Evolutionary conservation across 768 basidiomycete species (phyloP), one percentile per base, ranked within the genome.

Genomic region (Hypholoma fasciculare): DNA sequence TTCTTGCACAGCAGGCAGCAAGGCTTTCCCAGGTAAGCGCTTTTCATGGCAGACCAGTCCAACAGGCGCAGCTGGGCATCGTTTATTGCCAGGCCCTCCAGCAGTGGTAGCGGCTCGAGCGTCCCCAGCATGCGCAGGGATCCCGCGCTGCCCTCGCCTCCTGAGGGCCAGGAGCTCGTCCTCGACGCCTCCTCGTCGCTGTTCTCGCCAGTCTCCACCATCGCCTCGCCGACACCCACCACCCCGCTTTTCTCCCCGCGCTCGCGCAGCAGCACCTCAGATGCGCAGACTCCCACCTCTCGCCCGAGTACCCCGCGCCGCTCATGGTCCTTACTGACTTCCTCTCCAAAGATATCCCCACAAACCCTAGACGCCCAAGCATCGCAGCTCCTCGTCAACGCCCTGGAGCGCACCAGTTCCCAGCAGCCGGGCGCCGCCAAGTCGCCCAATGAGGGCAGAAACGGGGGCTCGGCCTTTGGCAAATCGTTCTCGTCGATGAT

Each of bases 401-500:
- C 80, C 38, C 76, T 87, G 49, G 82, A 84, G 51, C 83, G 76
- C 59, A 72, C 76, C 53, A 69, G 52, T 63, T 71, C 75, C 58
- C 64, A 72, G 11, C 65, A 58, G 36, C 61, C 54, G 26, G 50
- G 37, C 9, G 61, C 68, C 60, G 56, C 71, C 49, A 72, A 75
- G 52, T 67, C 78, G 5, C 67, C 76, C 1, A 49, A 40, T 27
- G 80, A 82, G 20, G 61, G 71, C 9, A 59, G 69, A 8, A 63
- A 57, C 67, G 65, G 76, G 71, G 62, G 65, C 11, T 80, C 80
- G 38, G 82, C 86, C 0, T 88, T 89, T 66, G 77, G 82, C 54
- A 85, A 83, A 72, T 82, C 89, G 0, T 77, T 92, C 57, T 85
- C 82, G 61, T 80, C 79, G 36, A 86, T 91, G 85, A 87, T 91